Percentiles rank a stretch among this genome's conserved stretches.
Conservation (phyloP, 495 filamentous ascomycete species). For the Annulohypoxylon bovei region DNA sequence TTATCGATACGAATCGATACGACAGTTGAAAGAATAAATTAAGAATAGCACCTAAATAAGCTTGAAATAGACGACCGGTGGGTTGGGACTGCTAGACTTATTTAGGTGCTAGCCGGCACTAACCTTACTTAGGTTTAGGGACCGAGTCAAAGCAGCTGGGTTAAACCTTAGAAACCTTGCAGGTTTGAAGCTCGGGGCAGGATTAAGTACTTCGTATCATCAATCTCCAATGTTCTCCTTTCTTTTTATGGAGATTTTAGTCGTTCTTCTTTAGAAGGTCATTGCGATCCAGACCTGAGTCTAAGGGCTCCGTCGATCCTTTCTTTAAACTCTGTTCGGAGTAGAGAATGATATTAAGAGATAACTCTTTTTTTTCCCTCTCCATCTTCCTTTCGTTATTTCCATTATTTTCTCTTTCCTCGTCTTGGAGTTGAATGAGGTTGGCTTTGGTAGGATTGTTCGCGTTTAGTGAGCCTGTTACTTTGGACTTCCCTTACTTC, state of each 20-base stretch:
- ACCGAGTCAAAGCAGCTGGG: background rate
- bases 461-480: background rate
- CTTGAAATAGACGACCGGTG: background rate
- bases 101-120: background rate
- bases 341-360: slow-evolving; percentile 29
- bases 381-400: slow-evolving; percentile 14
- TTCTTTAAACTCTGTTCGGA: slow-evolving; percentile 27
- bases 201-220: background rate
- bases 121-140: background rate
- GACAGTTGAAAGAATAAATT: background rate
- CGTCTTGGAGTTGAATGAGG: slow-evolving; percentile 1
- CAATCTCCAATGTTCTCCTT: slow-evolving; percentile 29
- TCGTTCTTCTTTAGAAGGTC: slow-evolving; percentile 7
- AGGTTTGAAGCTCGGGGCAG: background rate
- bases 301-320: slow-evolving; percentile 29
- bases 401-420: background rate
- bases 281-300: slow-evolving; percentile 26
- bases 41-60: slow-evolving; percentile 6
- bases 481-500: slow-evolving; percentile 7
- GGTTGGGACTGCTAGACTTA: slow-evolving; percentile 5
- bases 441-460: background rate
- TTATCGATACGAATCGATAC: too few relatives aligned
- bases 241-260: slow-evolving; percentile 28
- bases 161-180: background rate
- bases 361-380: slow-evolving; percentile 12